Base-by-base conservation (phyloP, 179 eudicot genomes). In the Nepenthes alata region DNA sequence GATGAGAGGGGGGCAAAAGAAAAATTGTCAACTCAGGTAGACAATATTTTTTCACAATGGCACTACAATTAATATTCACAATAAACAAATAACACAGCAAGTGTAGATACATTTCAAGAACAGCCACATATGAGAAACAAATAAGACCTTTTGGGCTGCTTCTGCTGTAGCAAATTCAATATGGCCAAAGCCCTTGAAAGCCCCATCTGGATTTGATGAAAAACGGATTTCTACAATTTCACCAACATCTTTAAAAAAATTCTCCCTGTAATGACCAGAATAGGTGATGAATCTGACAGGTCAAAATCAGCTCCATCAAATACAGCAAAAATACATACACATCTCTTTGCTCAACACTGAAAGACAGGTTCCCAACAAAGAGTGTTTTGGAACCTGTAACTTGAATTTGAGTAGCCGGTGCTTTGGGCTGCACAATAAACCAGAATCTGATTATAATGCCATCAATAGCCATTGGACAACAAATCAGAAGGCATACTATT, bases 171-270 rank as follows among this genome's bases (percentile, higher is more conserved):
- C 83, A 75, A 94, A 94, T 50, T 94, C 97, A 58, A 90, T 85
- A 71, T 90, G 91, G 8, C 91, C 97, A 77, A 58, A 94, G n/a
- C 97, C 99, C 72, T 63, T 85, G 60, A 94, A 87, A 4, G 35
- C 7, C 10, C 91, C 86, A 34, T 85, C 91, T 2, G 15, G 16
- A 56, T 70, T 68, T 2, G 61, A 47, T 3, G 91, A 77, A 76
- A 94, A 82, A 47, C 95, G 91, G 36, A 94, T 70, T 1, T 82
- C 94, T 1, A 58, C 77, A 62, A 90, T 57, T 69, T 87, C 86
- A 25, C 81, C 98, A 47, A 62, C 83, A 8, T 70, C 74, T 61
- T 83, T 78, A 72, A 94, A 94, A 58, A 90, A 90, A 25, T 79
- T 70, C 58, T 71, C 80, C 52, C 99, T 94, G 84, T 37, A 57